Evolutionary conservation across 495 filamentous ascomycete genomes (phyloP), one percentile per base, ranked within the genome.

Genomic region (Hyaloscypha variabilis): DNA sequence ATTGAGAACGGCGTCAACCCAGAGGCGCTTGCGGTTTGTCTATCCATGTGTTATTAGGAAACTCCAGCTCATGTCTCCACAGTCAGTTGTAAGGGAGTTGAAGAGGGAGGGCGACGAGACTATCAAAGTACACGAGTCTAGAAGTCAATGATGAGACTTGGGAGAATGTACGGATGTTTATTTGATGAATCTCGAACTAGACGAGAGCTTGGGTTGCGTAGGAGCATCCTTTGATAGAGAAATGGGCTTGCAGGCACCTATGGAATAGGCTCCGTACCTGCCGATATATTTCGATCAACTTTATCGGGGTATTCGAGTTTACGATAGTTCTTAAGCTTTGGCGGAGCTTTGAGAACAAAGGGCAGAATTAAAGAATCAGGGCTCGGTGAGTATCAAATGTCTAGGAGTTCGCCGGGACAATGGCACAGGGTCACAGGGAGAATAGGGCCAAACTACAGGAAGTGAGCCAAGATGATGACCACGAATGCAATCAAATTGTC

Each of bases 1-100:
- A 92, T 99, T 66, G 95, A 99, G 77, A 97, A 97, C 76, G 96
- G 96, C 6, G 92, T 97, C 11, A 96, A 96, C 76, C 95, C 95
- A 6, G 95, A 98, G 74, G 96, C 94, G 10, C 79, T 99, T 17
- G 94, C 94, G 34, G 95, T 97, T 83, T 64, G 90, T 81, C 17
- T 54, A 23, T 8, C 28, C 21, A 34, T 11, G 13, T 10, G n/a
- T 31, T 13, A 29, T 50, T 36, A 49, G 14, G 39, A 57, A 31
- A 2, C 25, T 25, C 23, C 46, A 58, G 62, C 36, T 65, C 49
- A 65, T 54, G 14, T 6, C 34, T 36, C 26, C 13, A 19, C 34
- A 94, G 91, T 82, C 83, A 64, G 88, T 92, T 19, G 88, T 94
- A 25, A 87, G 89, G 70, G 89, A 92, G 70, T 77, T 93, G 55